Evolutionary conservation across 192 early-diverging fungal species (phyloP), one percentile per base, ranked within the genome.

Genomic region (Dispira parvispora): DNA sequence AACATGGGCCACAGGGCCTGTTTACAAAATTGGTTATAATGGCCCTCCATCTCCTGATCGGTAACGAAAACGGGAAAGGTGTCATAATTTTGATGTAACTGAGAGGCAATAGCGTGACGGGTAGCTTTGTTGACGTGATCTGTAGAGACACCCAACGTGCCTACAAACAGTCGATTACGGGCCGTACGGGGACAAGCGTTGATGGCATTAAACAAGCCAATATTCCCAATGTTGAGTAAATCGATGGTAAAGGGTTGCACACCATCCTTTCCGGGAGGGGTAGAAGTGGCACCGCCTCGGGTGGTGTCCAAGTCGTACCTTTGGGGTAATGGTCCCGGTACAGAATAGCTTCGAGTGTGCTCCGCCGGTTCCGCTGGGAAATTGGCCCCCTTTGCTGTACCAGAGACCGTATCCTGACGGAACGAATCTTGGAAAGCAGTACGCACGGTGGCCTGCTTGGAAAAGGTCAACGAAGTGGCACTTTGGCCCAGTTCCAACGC

Each of bases 1-100:
- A 98, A 84, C 67, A 98, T 71, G 45, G 93, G 92, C 93, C 92
- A 98, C 42, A 98, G 75, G 11, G 57, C 87, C 80, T 97, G 94
- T 69, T 96, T 96, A 78, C 94, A 92, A 63, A 92, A 95, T 68
- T 84, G 82, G 63, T 88, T 83, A 67, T 96, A 96, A 72, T 94
- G 92, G 26, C 91, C 91, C 50, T 94, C 89, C 69, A 91, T 79
- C 63, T 92, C 84, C 16, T 77, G 69, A 63, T 93, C 86, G 21
- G 81, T 75, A 26, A 88, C 73, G 74, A 88, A 88, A 23, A 97
- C 91, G 0, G 91, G 86, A 61, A 86, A 73, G 9, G 82, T 86
- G 62, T 85, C 70, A 62, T 85, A 71, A 54, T 85, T 78, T 32
- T 71, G 66, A 11, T 75, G 69, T 46, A 93, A 76, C 61, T 81